Conservation (phyloP, 345 rosid species). For the Mallotus nudiflorus region DNA sequence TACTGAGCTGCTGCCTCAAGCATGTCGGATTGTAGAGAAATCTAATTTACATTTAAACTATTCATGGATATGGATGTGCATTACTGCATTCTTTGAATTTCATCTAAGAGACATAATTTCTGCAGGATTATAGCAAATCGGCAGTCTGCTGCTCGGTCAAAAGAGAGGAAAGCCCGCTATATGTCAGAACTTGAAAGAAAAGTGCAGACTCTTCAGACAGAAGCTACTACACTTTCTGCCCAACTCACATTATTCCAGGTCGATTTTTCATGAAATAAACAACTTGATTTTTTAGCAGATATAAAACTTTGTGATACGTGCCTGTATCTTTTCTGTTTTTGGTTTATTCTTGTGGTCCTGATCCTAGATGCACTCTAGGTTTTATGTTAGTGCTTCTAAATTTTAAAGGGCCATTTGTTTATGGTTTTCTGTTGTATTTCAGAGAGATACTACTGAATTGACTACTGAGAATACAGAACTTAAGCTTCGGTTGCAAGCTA, state of each 20-base stretch:
- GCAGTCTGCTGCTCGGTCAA: conserved; percentile 83
- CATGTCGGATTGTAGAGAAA: neutral
- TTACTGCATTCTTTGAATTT: neutral
- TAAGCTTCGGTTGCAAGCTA: conserved; percentile 82
- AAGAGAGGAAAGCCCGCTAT: conserved; percentile 78
- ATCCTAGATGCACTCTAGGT: neutral
- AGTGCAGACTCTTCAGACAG: conserved; percentile 84
- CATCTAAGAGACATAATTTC: neutral
- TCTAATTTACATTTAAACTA: neutral
- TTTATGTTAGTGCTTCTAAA: neutral
- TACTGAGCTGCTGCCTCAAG: neutral
- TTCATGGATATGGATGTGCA: neutral
- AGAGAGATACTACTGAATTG: conserved; percentile 88
- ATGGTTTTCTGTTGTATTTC: conserved; percentile 25
- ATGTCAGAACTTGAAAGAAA: conserved; percentile 78
- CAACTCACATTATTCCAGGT: conserved; percentile 83
- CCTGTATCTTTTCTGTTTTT: neutral
- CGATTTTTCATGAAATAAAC: neutral
- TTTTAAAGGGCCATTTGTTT: neutral
- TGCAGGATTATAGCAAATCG: conserved; percentile 87
- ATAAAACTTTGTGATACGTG: neutral
- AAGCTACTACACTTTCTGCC: conserved; percentile 79
- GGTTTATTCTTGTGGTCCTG: neutral
- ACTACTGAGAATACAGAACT: conserved; percentile 85
- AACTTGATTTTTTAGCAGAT: neutral